Evolutionary conservation across 2,329 filamentous ascomycete species (phyloP), one percentile per base, ranked within the genome.

Genomic region (Arthrinium puccinioides): DNA sequence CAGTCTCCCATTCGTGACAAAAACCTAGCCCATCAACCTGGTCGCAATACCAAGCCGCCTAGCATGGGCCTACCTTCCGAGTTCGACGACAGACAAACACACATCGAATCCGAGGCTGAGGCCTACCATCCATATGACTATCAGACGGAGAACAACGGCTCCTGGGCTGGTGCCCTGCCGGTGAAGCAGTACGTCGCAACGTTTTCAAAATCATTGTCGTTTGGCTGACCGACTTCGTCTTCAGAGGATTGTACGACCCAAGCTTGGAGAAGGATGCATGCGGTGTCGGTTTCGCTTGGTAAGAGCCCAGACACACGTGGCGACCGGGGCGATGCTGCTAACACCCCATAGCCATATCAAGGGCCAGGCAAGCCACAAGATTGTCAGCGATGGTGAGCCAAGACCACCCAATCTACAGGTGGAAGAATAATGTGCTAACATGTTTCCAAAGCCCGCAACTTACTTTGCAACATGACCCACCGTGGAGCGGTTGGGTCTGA

Each of bases 401-500:
- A 10, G 14, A 11, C 25, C 13, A 26, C 2, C 23, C 6, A 30
- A 24, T n/a, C n/a, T n/a, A n/a, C n/a, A n/a, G n/a, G n/a, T n/a
- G n/a, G n/a, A n/a, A n/a, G n/a, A 33, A 36, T 18, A 39, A 5
- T 14, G 36, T 36, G 41, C 60, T 66, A 50, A 70, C 59, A 41
- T 45, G 18, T 28, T 32, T 10, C 25, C 46, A 34, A 20, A 92
- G 87, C 89, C 50, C 84, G 87, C 49, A 94, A 89, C 66, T 74
- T 98, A 44, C 81, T 98, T 46, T 98, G 92, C 76, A 97, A 98
- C 76, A 98, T 98, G 92, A 97, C 92, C 74, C 92, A 98, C 73
- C 84, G 92, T 62, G 92, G 92, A 73, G 92, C 92, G 47, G 90
- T 97, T 53, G 92, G 92, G 52, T 97, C 92, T 43, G 92, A 98